Evolutionary conservation across 2,329 filamentous ascomycete genomes (phyloP), one percentile per base, ranked within the genome.

Genomic region (Curvularia sp.): DNA sequence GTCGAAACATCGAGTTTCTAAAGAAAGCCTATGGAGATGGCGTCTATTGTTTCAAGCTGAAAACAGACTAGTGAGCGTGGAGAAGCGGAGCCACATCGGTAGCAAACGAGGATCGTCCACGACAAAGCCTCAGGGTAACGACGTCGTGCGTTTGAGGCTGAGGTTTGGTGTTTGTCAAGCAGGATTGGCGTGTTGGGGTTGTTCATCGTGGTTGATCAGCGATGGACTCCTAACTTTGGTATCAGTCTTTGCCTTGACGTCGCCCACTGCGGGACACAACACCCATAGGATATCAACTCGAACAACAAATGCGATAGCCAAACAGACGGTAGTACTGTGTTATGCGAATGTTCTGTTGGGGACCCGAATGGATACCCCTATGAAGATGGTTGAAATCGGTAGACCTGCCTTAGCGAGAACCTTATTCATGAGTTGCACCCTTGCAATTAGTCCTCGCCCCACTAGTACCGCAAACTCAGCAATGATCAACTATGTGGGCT

Each of bases 1-100:
- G 42, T 58, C 55, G 65, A 69, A 68, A 66, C 61, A 56, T 31
- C 13, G 2, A 47, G 47, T 39, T 67, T 61, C 67, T 64, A 69
- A 69, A 66, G 56, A 61, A 63, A 65, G 65, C 9, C 2, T 48
- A 56, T 49, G 58, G 62, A 60, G 60, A 50, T 57, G 31, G 52
- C 60, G 59, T 63, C 66, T 67, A 56, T 59, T 30, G 57, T 59
- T 59, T 59, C 52, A 63, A 59, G 51, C 22, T 39, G 26, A 49
- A 41, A 53, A 57, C 35, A 57, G 61, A 41, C 60, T 61, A 52
- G 56, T 42, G 55, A 58, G 50, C 39, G 9, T 12, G 8, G 50
- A 46, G 42, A 52, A 60, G 42, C 24, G 26, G 56, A 58, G 33
- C 46, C n/a, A 28, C 41, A 51, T 30, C 50, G 35, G 50, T 46